A percentile compares a stretch with the other conserved stretches of the same genome.
Evolutionary conservation across 2,329 filamentous ascomycete species (phyloP).

Genomic region (Xylaria sp.): DNA sequence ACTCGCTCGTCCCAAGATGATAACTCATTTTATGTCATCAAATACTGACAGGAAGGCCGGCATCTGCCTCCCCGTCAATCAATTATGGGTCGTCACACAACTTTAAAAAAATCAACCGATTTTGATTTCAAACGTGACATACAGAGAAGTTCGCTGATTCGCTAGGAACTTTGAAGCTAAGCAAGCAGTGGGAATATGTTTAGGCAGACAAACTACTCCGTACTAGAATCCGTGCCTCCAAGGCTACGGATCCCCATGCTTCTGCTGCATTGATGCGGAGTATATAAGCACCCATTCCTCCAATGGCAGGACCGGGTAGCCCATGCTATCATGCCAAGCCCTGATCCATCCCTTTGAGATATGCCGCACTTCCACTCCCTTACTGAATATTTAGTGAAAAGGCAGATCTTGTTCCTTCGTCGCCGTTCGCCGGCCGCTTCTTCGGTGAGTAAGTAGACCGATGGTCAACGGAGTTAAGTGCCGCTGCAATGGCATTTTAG

Average conservation of each 20-base stretch:
- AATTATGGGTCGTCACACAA: not conserved
- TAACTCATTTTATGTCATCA: not conserved
- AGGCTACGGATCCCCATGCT: slow-evolving; percentile 9
- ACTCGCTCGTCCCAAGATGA: not conserved
- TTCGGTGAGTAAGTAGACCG: not conserved
- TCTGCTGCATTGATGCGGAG: not conserved
- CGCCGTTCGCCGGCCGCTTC: not conserved
- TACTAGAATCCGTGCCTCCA: not conserved
- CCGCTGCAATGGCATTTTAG: not conserved
- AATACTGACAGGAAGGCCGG: not conserved
- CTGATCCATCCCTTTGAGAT: not conserved
- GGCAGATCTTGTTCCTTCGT: not conserved
- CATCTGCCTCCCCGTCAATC: not conserved
- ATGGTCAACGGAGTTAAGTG: too few relatives aligned
- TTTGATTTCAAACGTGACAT: not conserved
- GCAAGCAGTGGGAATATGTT: not conserved
- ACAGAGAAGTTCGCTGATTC: not conserved
- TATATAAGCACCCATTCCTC: not conserved
- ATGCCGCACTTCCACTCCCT: not conserved
- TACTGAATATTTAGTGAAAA: not conserved
- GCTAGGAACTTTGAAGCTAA: not conserved
- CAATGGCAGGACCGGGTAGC: not conserved
- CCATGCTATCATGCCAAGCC: not conserved
- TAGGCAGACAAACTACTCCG: slow-evolving; percentile 8
- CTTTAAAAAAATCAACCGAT: not conserved